Percentiles rank a stretch among this genome's conserved stretches.
These are phyloP conservation scores for Taiwanofungus camphoratus DNA, from an alignment of 1,284 basidiomycete genomes.

Conservation along the genomic window DNA sequence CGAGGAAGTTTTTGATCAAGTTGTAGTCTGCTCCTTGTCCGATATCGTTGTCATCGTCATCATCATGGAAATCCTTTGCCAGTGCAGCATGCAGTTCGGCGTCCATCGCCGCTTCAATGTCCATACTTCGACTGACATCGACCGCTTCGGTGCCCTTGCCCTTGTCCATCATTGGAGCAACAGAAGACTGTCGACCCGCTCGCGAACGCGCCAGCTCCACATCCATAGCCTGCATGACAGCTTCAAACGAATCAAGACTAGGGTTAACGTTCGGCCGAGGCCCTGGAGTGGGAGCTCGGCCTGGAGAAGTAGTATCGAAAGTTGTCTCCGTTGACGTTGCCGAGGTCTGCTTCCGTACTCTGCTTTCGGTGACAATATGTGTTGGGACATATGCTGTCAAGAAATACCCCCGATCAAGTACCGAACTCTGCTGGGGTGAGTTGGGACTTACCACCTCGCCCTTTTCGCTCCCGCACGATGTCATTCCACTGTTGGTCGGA, in stretches of 20 bases:
- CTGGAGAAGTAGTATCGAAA: conserved; percentile 3
- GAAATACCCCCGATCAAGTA: background rate
- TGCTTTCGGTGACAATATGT: conserved; percentile 26
- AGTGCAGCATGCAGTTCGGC: conserved; percentile 69
- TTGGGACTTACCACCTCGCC: conserved; percentile 66
- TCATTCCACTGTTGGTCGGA: conserved; percentile 77
- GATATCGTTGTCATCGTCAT: conserved; percentile 44
- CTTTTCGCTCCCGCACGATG: conserved; percentile 71
- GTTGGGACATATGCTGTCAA: conserved; percentile 63
- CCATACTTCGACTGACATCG: conserved; percentile 50
- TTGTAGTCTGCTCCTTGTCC: conserved; percentile 69
- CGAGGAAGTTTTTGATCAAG: conserved; percentile 91
- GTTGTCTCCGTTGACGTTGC: background rate
- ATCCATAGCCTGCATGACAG: conserved; percentile 94
- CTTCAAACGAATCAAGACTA: conserved; percentile 86
- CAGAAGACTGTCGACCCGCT: conserved; percentile 19
- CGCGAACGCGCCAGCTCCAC: conserved; percentile 57
- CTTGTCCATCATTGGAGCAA: conserved; percentile 21
- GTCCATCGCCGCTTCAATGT: conserved; percentile 80
- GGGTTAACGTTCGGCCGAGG: conserved; percentile 47
- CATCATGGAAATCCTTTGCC: conserved; percentile 46
- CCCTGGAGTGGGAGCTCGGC: conserved; percentile 23
- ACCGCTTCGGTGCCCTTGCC: conserved; percentile 29
- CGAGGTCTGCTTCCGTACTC: conserved; percentile 3
- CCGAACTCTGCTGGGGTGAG: conserved; percentile 1